Base-by-base conservation (phyloP, 345 rosid species). In the Jatropha curcas region DNA sequence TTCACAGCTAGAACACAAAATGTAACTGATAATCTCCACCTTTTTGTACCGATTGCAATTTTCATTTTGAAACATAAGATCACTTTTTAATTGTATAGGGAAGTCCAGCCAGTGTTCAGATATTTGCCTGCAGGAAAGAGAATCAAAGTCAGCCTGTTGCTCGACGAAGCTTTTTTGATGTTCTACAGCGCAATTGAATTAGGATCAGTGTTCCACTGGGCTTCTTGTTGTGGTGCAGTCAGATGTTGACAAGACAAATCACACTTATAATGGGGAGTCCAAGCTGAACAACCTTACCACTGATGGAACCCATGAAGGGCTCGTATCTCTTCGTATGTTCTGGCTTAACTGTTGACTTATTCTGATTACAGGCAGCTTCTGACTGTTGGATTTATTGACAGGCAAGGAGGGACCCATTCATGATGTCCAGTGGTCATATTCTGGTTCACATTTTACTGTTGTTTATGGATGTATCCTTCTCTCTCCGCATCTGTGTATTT, bases 341-440 rank as follows among this genome's bases (percentile, higher is more conserved):
- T 64, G 57, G 39, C 76, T 75, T 76, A 52, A 31, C 66, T 5
- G 50, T 27, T 74, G 62, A 34, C 30, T 60, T 30, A 39, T 67
- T 30, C 58, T 13, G 4, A 25, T 4, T 50, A 17, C 51, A 67
- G n/a, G 56, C 60, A 67, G 51, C 33, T 80, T 80, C 82, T 87
- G 76, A 86, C 34, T 74, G 35, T 72, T 71, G 60, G 71, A 76
- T 71, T 19, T 70, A 43, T 70, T 78, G 60, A 67, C 89, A 92
- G 98, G 98, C 77, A 94, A 92, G 79, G 98, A 94, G 76, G 98
- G 98, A 58, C 98, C 98, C 31, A 74, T 94, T 82, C 98, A 94
- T 79, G 98, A 94, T 83, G 98, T 92, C 79, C 98, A 89, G 65
- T 94, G 98, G 98, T 94, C 98, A 20, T 74, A 71, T 70, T 89